A percentile compares a stretch with the other conserved stretches of the same genome.
Evolutionary conservation across 371 early-diverging fungal genomes (phyloP).

Genomic region (Thermomucor indicae-seudaticae): DNA sequence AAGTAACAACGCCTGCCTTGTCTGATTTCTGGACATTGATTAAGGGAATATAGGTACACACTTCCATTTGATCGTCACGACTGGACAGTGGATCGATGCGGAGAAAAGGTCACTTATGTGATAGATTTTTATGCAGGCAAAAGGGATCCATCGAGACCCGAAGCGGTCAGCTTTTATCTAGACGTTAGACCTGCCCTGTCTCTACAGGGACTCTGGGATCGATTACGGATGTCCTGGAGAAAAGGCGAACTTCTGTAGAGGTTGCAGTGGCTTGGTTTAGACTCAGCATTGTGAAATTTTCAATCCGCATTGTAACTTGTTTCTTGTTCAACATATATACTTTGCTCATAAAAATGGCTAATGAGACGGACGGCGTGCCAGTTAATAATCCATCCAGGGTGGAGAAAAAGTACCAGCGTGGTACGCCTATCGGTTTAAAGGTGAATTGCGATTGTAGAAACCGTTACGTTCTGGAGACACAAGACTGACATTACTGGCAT

Average conservation of each 20-base stretch:
- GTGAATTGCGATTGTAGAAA: conserved; percentile 3
- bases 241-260: conserved; percentile 33
- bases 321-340: no score
- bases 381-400: no score
- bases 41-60: conserved; percentile 34
- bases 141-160: conserved; percentile 52
- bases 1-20: conserved; percentile 17
- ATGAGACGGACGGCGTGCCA: no score
- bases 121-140: conserved; percentile 92
- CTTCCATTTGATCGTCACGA: conserved; percentile 96
- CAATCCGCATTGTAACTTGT: no score
- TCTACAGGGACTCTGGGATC: conserved; percentile 51
- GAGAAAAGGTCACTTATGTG: conserved; percentile 85
- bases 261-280: neutral
- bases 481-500: neutral
- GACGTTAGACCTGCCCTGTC: conserved; percentile 86
- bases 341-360: no score
- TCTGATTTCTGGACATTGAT: neutral
- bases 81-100: conserved; percentile 95
- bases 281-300: no score
- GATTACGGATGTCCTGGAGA: conserved; percentile 39
- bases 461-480: neutral
- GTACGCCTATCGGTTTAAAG: conserved; percentile 9
- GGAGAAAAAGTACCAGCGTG: conserved; percentile 11
- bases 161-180: conserved; percentile 71